Percentiles rank a stretch among this genome's conserved stretches.
These are phyloP conservation scores for Lobosporangium transversale DNA, from an alignment of 192 early-diverging fungal genomes.

Conservation along the genomic window DNA sequence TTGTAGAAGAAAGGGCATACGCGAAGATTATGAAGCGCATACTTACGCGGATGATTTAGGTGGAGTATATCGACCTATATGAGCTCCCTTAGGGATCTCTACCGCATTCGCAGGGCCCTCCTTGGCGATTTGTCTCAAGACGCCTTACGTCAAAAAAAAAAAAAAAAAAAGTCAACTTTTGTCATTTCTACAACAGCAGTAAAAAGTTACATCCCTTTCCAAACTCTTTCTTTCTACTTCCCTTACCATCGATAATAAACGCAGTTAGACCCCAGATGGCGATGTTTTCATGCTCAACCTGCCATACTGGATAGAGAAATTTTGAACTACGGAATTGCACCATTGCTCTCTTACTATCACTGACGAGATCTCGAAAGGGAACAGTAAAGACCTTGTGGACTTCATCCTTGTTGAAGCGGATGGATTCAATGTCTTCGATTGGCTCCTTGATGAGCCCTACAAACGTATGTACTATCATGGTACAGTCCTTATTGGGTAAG, in stretches of 20 bases:
- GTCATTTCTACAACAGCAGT: no score
- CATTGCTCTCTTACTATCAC: conserved; percentile 50
- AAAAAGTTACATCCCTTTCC: no score
- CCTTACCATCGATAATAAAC: conserved; percentile 74
- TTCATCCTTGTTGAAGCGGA: conserved; percentile 71
- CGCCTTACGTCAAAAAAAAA: conserved; percentile 2
- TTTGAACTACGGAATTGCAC: conserved; percentile 64
- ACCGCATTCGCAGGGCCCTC: conserved; percentile 16
- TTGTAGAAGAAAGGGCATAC: no score
- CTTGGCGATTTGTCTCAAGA: conserved; percentile 17
- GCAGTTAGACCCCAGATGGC: conserved; percentile 85
- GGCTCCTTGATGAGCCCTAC: conserved; percentile 63
- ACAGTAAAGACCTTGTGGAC: conserved; percentile 76
- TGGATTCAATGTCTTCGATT: conserved; percentile 47
- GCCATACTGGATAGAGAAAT: conserved; percentile 68
- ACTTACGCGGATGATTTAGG: conserved; percentile 34
- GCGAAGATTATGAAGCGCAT: no score
- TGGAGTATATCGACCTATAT: conserved; percentile 12
- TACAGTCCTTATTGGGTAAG: conserved; percentile 68
- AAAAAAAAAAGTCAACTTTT: not conserved
- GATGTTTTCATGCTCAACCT: conserved; percentile 54
- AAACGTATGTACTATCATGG: conserved; percentile 69
- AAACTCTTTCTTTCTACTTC: no score
- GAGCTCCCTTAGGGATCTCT: conserved; percentile 21
- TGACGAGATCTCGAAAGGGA: conserved; percentile 70